Conservation (phyloP, 805 yeast species). For the Teunomyces kruisii region DNA sequence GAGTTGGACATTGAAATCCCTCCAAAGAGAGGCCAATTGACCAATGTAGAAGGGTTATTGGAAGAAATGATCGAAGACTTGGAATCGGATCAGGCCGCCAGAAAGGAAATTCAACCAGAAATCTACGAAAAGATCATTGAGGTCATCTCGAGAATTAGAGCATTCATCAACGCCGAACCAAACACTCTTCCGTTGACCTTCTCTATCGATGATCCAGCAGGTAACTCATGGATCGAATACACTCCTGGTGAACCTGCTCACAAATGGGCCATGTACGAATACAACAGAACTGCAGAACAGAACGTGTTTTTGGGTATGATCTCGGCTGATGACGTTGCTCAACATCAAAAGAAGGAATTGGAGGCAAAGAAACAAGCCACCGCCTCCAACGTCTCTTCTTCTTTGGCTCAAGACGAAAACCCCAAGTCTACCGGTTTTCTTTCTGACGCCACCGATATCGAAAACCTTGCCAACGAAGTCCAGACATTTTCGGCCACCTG, state of each 20-base stretch:
- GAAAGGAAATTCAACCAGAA: slow-evolving; percentile 75
- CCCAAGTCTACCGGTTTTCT: slow-evolving; percentile 55
- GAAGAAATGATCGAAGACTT: slow-evolving; percentile 82
- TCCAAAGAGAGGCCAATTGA: slow-evolving; percentile 88
- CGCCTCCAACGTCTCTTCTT: slow-evolving; percentile 30
- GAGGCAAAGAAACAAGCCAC: slow-evolving; percentile 44
- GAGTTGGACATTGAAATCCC: slow-evolving; percentile 95
- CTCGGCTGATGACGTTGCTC: slow-evolving; percentile 63
- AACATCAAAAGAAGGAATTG: slow-evolving; percentile 47
- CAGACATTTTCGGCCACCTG: slow-evolving; percentile 92
- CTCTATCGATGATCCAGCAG: slow-evolving; percentile 88
- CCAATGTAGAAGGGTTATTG: slow-evolving; percentile 88
- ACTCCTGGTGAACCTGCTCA: slow-evolving; percentile 84
- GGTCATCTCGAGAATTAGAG: slow-evolving; percentile 60
- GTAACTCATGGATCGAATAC: slow-evolving; percentile 94
- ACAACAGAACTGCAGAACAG: slow-evolving; percentile 84
- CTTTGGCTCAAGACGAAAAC: slow-evolving; percentile 15
- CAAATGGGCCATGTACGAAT: slow-evolving; percentile 86
- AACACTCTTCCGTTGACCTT: slow-evolving; percentile 75
- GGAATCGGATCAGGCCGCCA: slow-evolving; percentile 73
- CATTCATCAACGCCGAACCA: slow-evolving; percentile 63
- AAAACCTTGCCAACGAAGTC: slow-evolving; percentile 84
- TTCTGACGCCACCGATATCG: slow-evolving; percentile 75
- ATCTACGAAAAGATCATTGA: slow-evolving; percentile 71
- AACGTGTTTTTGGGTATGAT: slow-evolving; percentile 80